A percentile compares a stretch with the other conserved stretches of the same genome.
Conservation (phyloP, 1,284 basidiomycete species). For the Cutaneotrichosporon sp. region DNA sequence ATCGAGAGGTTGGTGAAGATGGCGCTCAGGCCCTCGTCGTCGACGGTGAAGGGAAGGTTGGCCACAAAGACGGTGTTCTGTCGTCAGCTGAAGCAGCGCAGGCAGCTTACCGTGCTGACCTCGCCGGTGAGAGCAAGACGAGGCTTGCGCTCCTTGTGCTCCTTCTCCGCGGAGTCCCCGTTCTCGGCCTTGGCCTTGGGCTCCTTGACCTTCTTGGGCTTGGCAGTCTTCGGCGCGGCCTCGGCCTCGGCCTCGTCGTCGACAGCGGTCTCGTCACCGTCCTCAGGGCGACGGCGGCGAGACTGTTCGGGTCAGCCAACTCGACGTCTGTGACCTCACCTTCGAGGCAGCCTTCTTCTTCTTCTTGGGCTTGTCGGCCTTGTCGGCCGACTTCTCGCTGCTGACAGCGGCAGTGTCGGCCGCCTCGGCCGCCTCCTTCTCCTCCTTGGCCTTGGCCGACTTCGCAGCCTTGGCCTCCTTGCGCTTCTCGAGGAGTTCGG, state of each 20-base stretch:
- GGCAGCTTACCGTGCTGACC: conserved; percentile 55
- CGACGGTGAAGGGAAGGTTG: conserved; percentile 88
- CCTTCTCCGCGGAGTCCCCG: conserved; percentile 35
- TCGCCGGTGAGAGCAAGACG: conserved; percentile 61
- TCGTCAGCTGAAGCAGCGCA: conserved; percentile 1
- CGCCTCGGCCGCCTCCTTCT: conserved; percentile 48
- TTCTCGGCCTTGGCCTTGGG: conserved; percentile 25
- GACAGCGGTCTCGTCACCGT: conserved; percentile 37
- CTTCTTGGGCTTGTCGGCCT: conserved; percentile 36
- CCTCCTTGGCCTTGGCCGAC: conserved; percentile 30
- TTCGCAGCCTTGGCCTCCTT: conserved; percentile 32
- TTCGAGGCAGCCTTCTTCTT: conserved; percentile 41
- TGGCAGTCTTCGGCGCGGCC: conserved; percentile 21
- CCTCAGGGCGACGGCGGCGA: conserved; percentile 49
- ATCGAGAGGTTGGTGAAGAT: conserved; percentile 82
- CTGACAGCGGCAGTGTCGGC: conserved; percentile 52
- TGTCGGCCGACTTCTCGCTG: conserved; percentile 20
- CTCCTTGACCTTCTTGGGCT: conserved; percentile 38
- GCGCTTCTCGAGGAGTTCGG: conserved; percentile 34
- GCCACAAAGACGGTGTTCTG: conserved; percentile 88
- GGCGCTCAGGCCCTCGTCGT: conserved; percentile 70
- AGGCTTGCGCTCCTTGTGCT: conserved; percentile 44
- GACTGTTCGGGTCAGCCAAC: conserved; percentile 16
- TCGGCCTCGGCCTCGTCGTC: conserved; percentile 27
- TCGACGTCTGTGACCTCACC: conserved; percentile 17